Base-by-base conservation (phyloP, 768 basidiomycete genomes). In the Terana coerulea region DNA sequence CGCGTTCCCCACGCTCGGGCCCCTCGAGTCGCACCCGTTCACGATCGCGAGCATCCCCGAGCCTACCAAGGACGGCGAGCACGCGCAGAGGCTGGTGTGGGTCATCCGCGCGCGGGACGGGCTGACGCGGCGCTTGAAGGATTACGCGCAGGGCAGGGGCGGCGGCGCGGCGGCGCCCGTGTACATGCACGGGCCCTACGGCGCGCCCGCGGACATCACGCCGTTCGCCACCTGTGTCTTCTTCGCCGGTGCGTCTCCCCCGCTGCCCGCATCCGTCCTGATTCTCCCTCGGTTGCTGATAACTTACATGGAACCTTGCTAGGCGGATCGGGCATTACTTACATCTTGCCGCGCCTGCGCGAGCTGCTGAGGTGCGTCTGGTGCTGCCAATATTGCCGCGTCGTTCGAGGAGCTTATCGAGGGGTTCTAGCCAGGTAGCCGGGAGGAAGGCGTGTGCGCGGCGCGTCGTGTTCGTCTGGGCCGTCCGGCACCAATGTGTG, bases 101-200 rank as follows among this genome's bases (percentile, higher is more conserved):
- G 67, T 82, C 54, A 70, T 82, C 53, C 70, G 77, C 37, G 75
- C 73, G 22, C 65, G 75, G 53, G 69, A 71, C 52, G 81, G 81
- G 0, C 75, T 81, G 64, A 81, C 81, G 14, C 61, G 61, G 56
- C 58, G 59, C 25, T 61, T 69, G 15, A 43, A 52, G 21, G 61
- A 59, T 22, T 51, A 54, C 14, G 52, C 48, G 17, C 21, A 54
- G 10, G 61, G 56, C 11, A 56, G 46, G 17, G 47, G 50, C 22
- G 59, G 62, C 8, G 53, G 43, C 5, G 61, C 68, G 19, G 48
- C 58, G 15, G 68, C 68, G 3, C 64, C 66, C 21, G 54, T 66
- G 52, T 41, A 57, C 58, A 52, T 76, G 12, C 72, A 75, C 43
- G 74, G 74, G 3, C 73, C 74, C 34, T 75, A 75, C 59, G 74